A percentile compares a stretch with the other conserved stretches of the same genome.
Evolutionary conservation across 176 grass and related monocot species (phyloP).

Genomic region (Bolboschoenus planiculmis): DNA sequence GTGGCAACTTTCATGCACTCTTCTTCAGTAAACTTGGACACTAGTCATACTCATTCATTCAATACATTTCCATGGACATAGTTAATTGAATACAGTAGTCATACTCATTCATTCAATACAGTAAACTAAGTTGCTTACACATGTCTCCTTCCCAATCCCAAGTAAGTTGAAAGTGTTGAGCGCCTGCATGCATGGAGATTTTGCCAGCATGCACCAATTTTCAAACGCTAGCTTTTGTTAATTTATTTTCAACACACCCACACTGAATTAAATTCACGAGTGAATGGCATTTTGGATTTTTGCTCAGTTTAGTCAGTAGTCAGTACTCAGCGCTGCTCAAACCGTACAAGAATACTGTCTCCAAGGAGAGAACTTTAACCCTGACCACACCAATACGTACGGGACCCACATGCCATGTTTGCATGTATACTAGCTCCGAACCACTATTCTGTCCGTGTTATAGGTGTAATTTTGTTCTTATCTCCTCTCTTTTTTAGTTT

Average conservation of each 20-base stretch:
- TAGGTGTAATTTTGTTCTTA: not conserved
- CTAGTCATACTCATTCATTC: not conserved
- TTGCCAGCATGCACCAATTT: not conserved
- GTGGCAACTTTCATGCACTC: not conserved
- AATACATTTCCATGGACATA: no score
- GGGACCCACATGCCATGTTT: not conserved
- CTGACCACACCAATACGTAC: not conserved
- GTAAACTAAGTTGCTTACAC: no score
- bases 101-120: no score
- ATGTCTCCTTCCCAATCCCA: not conserved
- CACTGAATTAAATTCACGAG: slow-evolving; percentile 22
- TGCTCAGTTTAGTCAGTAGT: slow-evolving; percentile 5
- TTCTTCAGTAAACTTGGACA: not conserved
- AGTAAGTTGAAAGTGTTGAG: no score
- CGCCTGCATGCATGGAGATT: not conserved
- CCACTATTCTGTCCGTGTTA: not conserved
- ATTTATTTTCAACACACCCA: not conserved
- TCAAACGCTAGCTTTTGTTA: not conserved
- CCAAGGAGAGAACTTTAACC: not conserved
- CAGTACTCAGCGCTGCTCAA: not conserved
- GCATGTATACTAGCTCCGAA: no score
- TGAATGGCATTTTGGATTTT: slow-evolving; percentile 29
- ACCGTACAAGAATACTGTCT: not conserved
- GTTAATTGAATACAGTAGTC: no score
- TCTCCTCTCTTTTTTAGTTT: not conserved